A percentile compares a stretch with the other conserved stretches of the same genome.
Conservation (phyloP, 2,329 filamentous ascomycete species). For the Clonostachys sp. region DNA sequence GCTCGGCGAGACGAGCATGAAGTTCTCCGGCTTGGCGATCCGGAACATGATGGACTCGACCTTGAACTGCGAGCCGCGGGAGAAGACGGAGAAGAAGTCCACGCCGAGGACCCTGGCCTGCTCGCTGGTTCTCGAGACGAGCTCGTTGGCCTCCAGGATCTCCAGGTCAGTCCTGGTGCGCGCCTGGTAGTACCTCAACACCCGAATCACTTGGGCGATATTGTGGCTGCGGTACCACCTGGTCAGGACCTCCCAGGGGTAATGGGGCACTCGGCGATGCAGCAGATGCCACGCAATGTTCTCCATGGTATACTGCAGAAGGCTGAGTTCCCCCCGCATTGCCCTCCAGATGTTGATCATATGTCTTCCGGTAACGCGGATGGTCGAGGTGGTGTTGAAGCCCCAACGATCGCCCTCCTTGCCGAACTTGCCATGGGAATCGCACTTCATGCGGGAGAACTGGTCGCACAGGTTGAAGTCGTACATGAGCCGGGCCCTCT, state of each 20-base stretch:
- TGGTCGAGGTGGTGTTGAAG: constrained; percentile 88
- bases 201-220: constrained; percentile 64
- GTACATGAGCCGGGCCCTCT: constrained; percentile 79
- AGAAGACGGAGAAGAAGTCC: constrained; percentile 96
- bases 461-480: constrained; percentile 90
- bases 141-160: constrained; percentile 84
- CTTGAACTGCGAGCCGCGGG: constrained; percentile 94
- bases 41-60: constrained; percentile 98
- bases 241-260: constrained; percentile 74
- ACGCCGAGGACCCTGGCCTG: constrained; percentile 90
- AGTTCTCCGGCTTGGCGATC: constrained; percentile 95
- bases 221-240: constrained; percentile 72
- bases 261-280: constrained; percentile 84
- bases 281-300: constrained; percentile 91
- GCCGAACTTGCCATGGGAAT: constrained; percentile 78
- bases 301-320: constrained; percentile 94
- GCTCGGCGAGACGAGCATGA: constrained; percentile 83
- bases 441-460: constrained; percentile 80
- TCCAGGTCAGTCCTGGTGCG: constrained; percentile 81
- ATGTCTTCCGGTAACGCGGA: constrained; percentile 88
- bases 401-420: constrained; percentile 89
- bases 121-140: constrained; percentile 85
- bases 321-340: constrained; percentile 87
- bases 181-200: constrained; percentile 72
- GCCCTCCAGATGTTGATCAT: constrained; percentile 97